Evolutionary conservation across 2,329 filamentous ascomycete species (phyloP), one percentile per base, ranked within the genome.

Genomic region (Metarhizium brunneum): DNA sequence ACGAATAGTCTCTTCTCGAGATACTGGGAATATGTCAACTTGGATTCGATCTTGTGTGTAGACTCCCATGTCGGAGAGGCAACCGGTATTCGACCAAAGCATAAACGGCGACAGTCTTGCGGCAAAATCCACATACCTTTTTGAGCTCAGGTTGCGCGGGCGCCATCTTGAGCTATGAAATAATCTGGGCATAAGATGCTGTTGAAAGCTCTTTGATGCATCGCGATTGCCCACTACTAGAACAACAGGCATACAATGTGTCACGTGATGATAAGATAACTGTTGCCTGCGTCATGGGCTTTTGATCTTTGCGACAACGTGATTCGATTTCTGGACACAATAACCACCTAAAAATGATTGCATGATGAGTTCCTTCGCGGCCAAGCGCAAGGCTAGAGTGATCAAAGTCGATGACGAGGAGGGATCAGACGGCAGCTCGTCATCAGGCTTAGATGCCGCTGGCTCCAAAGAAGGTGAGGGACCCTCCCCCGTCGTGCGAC

Each of bases 1-100:
- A 97, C 91, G 73, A 96, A 96, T 69, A 99, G 83, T 75, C 92
- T 84, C 84, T 99, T 99, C 81, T 99, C 94, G 75, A 99, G 91
- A 75, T 99, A 99, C 94, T 99, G 66, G 53, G 25, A 25, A 58
- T 57, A 56, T 56, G 65, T 70, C 64, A 69, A 67, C 20, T 11
- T 29, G 20, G 45, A 6, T 30, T 14, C 20, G 30, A 18, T 48
- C 20, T 14, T 0, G 7, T 50, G 42, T 36, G 2, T 32, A 35
- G 32, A 13, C 25, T 14, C 2, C 20, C 14, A 14, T 11, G 18
- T 30, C 25, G 8, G 43, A 11, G 20, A 48, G 20, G 11, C 10
- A 6, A 4, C 7, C 7, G 1, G 30, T n/a, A 20, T 14, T 48
- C 14, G 45, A 48, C 2, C 20, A 16, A 16, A 6, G 2, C 25